These are phyloP conservation scores for Venturia oleaginea DNA, from an alignment of 2,329 filamentous ascomycete species.

Conservation along the genomic window DNA sequence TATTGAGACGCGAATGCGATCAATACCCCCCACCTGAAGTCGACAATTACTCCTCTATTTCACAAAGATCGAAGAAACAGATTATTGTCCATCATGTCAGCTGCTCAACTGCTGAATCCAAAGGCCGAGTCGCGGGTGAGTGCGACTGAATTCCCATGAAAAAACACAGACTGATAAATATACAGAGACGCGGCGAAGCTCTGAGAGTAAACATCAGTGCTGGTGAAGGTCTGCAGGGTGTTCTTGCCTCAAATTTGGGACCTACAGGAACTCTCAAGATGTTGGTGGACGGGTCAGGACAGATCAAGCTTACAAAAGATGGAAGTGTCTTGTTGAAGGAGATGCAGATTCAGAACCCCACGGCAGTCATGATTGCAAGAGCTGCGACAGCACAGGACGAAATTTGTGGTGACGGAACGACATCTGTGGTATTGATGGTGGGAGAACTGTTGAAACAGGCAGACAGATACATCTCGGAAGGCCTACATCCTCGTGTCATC, in stretches of 20 bases:
- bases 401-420: conserved; percentile 96
- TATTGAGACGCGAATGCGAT: background rate
- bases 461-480: conserved; percentile 89
- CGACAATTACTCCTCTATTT: background rate
- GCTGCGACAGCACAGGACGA: conserved; percentile 97
- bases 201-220: conserved; percentile 93
- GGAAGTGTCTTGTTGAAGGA: conserved; percentile 74
- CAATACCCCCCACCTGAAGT: background rate
- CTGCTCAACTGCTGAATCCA: conserved; percentile 94
- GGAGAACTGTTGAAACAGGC: conserved; percentile 97
- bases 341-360: conserved; percentile 97
- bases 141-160: conserved; percentile 21
- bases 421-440: conserved; percentile 87
- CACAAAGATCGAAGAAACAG: background rate
- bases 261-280: conserved; percentile 95
- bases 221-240: conserved; percentile 64
- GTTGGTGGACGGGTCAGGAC: conserved; percentile 57
- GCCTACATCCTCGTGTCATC: conserved; percentile 92
- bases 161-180: conserved; percentile 34
- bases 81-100: conserved; percentile 60
- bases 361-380: conserved; percentile 70
- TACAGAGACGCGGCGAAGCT: conserved; percentile 89
- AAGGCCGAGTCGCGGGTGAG: conserved; percentile 95
- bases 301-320: conserved; percentile 97
- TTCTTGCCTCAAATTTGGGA: conserved; percentile 86